Evolutionary conservation across 2,329 filamentous ascomycete species (phyloP).

Genomic region (Cercospora citrullina): DNA sequence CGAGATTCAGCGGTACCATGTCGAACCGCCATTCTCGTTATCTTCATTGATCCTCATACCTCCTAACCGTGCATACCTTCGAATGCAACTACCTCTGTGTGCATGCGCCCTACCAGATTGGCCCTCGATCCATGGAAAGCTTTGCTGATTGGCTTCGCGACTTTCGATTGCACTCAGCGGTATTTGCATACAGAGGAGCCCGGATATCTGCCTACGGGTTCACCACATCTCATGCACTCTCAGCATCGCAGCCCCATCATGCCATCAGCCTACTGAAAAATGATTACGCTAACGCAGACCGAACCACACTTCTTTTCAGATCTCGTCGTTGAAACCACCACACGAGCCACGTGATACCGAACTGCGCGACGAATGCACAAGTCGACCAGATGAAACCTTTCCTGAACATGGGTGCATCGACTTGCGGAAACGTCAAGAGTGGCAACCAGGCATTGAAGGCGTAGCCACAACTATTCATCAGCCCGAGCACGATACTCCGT

Average conservation of each 20-base stretch:
- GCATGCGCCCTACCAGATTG: no score
- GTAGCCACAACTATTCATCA: slow-evolving; percentile 70
- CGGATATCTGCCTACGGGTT: no score
- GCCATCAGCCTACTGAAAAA: neutral
- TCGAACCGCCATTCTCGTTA: no score
- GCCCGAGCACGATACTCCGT: slow-evolving; percentile 63
- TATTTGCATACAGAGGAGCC: no score
- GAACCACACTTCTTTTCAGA: slow-evolving; percentile 16
- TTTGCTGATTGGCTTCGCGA: no score
- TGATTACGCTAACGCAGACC: slow-evolving; percentile 6
- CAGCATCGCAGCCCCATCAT: neutral
- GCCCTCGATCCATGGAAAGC: no score
- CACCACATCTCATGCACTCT: no score
- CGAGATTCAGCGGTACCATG: no score
- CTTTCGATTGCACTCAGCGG: no score
- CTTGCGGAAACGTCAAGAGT: slow-evolving; percentile 41
- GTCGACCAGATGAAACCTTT: slow-evolving; percentile 32
- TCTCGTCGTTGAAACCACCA: slow-evolving; percentile 30
- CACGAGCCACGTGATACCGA: slow-evolving; percentile 28
- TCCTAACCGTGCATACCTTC: no score
- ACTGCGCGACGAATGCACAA: slow-evolving; percentile 28
- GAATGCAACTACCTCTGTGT: no score
- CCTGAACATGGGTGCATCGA: slow-evolving; percentile 27
- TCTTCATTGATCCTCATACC: no score
- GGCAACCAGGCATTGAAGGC: slow-evolving; percentile 70